phyloP scores from a whole-genome alignment of 768 basidiomycete species.

The Boletus subparvulus region DNA sequence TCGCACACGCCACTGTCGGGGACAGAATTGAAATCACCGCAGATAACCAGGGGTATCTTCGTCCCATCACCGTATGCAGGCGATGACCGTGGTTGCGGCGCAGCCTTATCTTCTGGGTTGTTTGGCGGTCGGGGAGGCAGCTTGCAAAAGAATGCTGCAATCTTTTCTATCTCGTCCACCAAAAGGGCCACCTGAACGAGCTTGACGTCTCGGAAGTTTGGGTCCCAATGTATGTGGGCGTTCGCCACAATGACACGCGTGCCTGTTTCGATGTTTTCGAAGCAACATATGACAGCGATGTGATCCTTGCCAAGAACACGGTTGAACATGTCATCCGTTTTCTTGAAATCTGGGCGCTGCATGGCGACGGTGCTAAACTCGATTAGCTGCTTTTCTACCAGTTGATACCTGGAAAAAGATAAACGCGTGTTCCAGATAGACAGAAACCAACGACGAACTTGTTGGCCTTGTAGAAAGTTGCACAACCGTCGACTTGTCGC shows the following conservation, averaged over 20 bases:
- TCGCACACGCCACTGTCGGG: conserved; percentile 90
- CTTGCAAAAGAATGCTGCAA: conserved; percentile 78
- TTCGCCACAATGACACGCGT: conserved; percentile 88
- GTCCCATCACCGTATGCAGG: conserved; percentile 79
- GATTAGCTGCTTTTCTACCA: conserved; percentile 90
- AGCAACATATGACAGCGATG: conserved; percentile 80
- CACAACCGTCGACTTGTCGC: conserved; percentile 92
- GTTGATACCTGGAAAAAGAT: conserved; percentile 63
- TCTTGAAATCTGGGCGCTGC: conserved; percentile 91
- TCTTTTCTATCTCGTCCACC: conserved; percentile 91
- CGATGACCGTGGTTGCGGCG: conserved; percentile 43
- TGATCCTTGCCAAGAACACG: conserved; percentile 94
- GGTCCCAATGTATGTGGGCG: conserved; percentile 92
- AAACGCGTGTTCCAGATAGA: background rate
- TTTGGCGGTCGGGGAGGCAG: conserved; percentile 66
- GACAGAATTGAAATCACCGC: conserved; percentile 95
- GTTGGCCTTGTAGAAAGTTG: conserved; percentile 88
- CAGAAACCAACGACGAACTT: conserved; percentile 55
- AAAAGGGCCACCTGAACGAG: conserved; percentile 93
- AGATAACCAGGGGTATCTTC: conserved; percentile 88
- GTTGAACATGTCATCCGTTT: conserved; percentile 99
- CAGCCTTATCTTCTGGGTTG: conserved; percentile 26
- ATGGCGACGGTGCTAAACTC: conserved; percentile 93
- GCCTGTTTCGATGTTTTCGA: conserved; percentile 86
- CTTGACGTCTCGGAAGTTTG: conserved; percentile 91